Conservation (phyloP, 2,329 filamentous ascomycete species). For the Chaetomium globosum region DNA sequence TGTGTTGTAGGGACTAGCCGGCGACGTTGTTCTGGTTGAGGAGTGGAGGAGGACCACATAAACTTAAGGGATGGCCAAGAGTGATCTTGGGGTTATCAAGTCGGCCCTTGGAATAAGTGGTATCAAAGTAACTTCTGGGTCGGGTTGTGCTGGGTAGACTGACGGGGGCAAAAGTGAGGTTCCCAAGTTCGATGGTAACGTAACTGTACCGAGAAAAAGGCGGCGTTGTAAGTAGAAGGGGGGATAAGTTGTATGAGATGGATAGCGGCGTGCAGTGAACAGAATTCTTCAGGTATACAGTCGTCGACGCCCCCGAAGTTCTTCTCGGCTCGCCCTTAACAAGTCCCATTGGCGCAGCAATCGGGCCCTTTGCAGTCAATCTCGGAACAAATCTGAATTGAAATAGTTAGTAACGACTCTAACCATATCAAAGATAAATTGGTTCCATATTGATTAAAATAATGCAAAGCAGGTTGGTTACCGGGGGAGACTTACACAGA, state of each 20-base stretch:
- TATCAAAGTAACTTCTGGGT: neutral
- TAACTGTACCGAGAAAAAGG: neutral
- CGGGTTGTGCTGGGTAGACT: neutral
- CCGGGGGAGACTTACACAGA: slow-evolving; percentile 20
- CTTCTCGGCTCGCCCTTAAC: neutral
- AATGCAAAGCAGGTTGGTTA: neutral
- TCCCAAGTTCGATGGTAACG: neutral
- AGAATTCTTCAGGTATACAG: no score
- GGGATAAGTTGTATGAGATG: neutral
- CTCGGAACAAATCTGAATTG: neutral
- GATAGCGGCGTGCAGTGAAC: neutral
- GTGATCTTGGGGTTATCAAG: neutral
- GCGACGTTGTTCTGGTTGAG: neutral
- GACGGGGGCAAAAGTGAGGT: neutral
- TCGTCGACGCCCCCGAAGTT: neutral
- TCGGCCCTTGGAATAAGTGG: neutral
- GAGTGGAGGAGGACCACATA: neutral
- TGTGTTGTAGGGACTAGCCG: neutral
- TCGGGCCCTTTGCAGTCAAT: slow-evolving; percentile 2
- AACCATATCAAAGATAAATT: no score
- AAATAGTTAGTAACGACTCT: neutral
- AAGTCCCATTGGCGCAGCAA: slow-evolving; percentile 17
- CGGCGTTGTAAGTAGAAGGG: neutral
- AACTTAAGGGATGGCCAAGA: neutral
- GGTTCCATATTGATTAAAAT: neutral